Evolutionary conservation across 2,329 filamentous ascomycete genomes (phyloP), one percentile per base, ranked within the genome.

Genomic region (Xylariaceae sp.): DNA sequence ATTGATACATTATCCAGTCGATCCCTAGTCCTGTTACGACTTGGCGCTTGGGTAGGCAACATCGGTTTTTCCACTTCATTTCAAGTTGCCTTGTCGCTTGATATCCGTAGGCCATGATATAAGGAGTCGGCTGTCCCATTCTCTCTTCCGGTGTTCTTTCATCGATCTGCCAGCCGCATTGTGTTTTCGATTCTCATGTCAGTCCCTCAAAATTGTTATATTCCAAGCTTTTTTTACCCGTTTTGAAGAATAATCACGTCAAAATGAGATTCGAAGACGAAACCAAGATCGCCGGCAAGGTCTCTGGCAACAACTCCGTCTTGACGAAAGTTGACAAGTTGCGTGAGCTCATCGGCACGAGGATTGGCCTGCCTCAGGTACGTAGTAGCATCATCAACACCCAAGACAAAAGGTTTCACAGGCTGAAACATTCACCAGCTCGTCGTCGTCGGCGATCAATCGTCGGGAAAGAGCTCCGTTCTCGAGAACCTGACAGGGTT

Each of bases 391-490:
- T 67, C 73, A 9, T 3, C 17, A 13, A 42, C 23, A 30, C 37
- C 37, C 9, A 42, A 8, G 37, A 42, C 8, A 42, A 30, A 30
- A 30, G 5, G 23, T 30, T 42, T 42, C 4, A 42, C 11, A 42
- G 11, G 7, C 37, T 42, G 11, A 42, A 30, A 5, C 11, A 13
- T 9, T 9, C n/a, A 7, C 56, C 23, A 72, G 70, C 89, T 94
- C 65, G 88, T 88, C 42, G 90, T 92, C 6, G 89, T 93, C 8
- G 90, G 90, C 62, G 91, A 90, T 66, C 90, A 94, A 70, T 92
- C 88, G 0, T 91, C 89, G 49, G 90, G 90, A 68, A 95, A 95
- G 78, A 91, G 88, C 72, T 93, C 89, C 1, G 88, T 94, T 15
- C 77, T 94, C 35, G 89, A 94, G 71, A 92, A 75, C 15, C 62